phyloP scores from a whole-genome alignment of 75 land plant species.

The Picea sitchensis region DNA sequence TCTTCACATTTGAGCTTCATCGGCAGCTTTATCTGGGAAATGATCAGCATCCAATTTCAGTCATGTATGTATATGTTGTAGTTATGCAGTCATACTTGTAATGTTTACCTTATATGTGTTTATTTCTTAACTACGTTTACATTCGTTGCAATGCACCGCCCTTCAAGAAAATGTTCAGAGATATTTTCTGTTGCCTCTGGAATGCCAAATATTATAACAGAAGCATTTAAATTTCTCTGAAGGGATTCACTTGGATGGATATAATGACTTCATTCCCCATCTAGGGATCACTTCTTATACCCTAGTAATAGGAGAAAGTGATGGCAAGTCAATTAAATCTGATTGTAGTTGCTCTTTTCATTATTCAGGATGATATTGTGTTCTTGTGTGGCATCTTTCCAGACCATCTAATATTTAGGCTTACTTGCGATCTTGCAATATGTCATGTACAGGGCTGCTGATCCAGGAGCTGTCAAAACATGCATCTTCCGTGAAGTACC shows the following conservation, averaged over 20 bases:
- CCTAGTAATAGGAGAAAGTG: background rate
- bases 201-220: background rate
- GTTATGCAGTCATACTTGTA: background rate
- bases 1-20: slow-evolving; percentile 81
- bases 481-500: slow-evolving; percentile 78
- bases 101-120: background rate
- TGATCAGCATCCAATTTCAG: slow-evolving; percentile 32
- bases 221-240: background rate
- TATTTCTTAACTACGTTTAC: background rate
- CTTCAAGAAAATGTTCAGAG: background rate
- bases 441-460: slow-evolving; percentile 53
- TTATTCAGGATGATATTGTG: background rate
- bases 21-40: slow-evolving; percentile 32
- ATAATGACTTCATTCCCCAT: background rate
- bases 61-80: slow-evolving; percentile 43
- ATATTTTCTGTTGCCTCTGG: background rate
- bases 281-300: background rate
- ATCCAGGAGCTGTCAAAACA: slow-evolving; percentile 84
- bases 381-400: background rate
- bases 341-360: background rate
- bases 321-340: background rate
- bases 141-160: background rate
- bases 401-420: background rate
- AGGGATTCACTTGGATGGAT: background rate
- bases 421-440: background rate